These are phyloP conservation scores for Penstemon newberryi DNA, from an alignment of 257 asterid species.

Conservation along the genomic window DNA sequence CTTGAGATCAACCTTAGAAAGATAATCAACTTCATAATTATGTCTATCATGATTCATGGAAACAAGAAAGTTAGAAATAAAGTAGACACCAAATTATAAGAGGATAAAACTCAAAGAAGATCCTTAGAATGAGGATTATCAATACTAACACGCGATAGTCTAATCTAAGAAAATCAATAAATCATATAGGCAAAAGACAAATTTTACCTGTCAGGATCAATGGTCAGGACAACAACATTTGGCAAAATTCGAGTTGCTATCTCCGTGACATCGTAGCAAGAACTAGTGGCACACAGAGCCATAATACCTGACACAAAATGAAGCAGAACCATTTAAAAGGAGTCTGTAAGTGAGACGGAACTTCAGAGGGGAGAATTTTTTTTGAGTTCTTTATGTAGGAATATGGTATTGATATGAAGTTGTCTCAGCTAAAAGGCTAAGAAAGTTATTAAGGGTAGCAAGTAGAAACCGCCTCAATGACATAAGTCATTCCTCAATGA, in stretches of 20 bases:
- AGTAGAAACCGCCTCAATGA: conserved; percentile 27
- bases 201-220: conserved; percentile 91
- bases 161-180: conserved; percentile 10
- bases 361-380: background rate
- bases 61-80: background rate
- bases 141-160: background rate
- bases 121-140: background rate
- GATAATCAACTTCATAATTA: background rate
- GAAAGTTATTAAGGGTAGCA: conserved; percentile 1
- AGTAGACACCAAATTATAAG: background rate
- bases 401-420: background rate
- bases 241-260: conserved; percentile 94
- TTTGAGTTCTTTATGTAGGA: conserved; percentile 11
- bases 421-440: conserved; percentile 22
- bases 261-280: conserved; percentile 88
- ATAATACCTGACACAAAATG: conserved; percentile 65
- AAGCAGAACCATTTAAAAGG: conserved; percentile 25
- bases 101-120: background rate
- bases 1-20: conserved; percentile 9
- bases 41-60: background rate
- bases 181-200: conserved; percentile 16
- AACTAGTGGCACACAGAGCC: conserved; percentile 93
- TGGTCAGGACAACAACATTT: conserved; percentile 77
- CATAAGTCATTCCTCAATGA: conserved; percentile 11
- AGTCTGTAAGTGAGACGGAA: background rate